Conservation (phyloP, 2,329 filamentous ascomycete genomes). For the Didymella keratinophila region DNA sequence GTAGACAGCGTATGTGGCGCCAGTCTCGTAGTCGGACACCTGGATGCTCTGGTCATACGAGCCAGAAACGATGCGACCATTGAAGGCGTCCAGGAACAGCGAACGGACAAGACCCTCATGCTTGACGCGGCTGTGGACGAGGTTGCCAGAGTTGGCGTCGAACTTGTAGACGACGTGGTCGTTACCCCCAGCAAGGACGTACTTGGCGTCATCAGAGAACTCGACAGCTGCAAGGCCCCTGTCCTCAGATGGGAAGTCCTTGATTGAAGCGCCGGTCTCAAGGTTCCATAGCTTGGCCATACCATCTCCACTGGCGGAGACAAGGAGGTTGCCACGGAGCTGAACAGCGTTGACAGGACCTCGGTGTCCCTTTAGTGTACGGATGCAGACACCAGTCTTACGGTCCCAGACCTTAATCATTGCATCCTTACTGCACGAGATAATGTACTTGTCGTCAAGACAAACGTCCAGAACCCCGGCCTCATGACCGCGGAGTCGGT, state of each 20-base stretch:
- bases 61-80: conserved; percentile 85
- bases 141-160: conserved; percentile 88
- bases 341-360: conserved; percentile 97
- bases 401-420: conserved; percentile 96
- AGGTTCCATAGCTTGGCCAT: conserved; percentile 96
- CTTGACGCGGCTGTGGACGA: conserved; percentile 80
- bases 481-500: conserved; percentile 77
- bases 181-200: conserved; percentile 92
- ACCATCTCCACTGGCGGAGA: conserved; percentile 93
- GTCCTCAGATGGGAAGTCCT: conserved; percentile 88
- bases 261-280: conserved; percentile 83
- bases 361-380: conserved; percentile 82
- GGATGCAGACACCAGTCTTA: conserved; percentile 75
- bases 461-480: conserved; percentile 93
- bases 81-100: conserved; percentile 87
- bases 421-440: conserved; percentile 96
- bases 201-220: conserved; percentile 93
- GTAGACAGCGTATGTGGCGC: conserved; percentile 80
- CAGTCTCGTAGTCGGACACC: conserved; percentile 87
- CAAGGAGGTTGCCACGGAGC: conserved; percentile 88
- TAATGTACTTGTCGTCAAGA: conserved; percentile 89
- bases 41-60: conserved; percentile 97
- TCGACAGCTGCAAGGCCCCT: conserved; percentile 95
- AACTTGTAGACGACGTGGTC: conserved; percentile 96
- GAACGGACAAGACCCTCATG: conserved; percentile 88